These are phyloP conservation scores for Stagonosporopsis rhizophila DNA, from an alignment of 2,329 filamentous ascomycete species.

Conservation along the genomic window DNA sequence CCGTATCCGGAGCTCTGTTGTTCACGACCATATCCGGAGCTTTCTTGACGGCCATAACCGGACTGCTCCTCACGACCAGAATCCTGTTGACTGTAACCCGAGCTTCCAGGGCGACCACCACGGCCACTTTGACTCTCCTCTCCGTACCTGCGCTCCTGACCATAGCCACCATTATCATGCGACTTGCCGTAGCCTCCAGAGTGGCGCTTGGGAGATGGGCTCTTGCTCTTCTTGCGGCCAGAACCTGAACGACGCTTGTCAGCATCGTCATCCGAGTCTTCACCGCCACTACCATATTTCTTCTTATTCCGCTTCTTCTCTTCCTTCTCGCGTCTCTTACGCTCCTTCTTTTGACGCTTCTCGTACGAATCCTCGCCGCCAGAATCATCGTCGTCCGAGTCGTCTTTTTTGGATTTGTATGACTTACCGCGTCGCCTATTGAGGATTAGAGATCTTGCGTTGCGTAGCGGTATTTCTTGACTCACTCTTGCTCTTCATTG, in stretches of 20 bases:
- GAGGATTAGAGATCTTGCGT: conserved; percentile 18
- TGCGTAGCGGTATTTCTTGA: conserved; percentile 1
- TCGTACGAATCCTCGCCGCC: conserved; percentile 39
- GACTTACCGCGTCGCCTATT: conserved; percentile 46
- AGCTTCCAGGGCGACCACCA: no score
- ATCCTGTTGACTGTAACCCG: no score
- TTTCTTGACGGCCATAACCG: no score
- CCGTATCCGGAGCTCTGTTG: no score
- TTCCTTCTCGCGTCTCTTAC: conserved; percentile 36
- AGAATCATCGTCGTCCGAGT: conserved; percentile 47
- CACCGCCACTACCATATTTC: conserved; percentile 45
- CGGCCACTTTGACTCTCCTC: conserved; percentile 21
- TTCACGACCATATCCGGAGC: conserved; percentile 15
- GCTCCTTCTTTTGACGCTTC: conserved; percentile 21
- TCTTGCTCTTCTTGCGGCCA: conserved; percentile 27
- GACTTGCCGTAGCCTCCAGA: conserved; percentile 26
- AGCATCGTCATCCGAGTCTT: conserved; percentile 34
- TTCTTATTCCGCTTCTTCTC: conserved; percentile 50
- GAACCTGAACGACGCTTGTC: conserved; percentile 34
- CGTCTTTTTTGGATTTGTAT: conserved; percentile 48
- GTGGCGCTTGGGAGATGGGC: conserved; percentile 27
- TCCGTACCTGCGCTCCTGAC: conserved; percentile 32
- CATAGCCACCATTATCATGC: conserved; percentile 20
- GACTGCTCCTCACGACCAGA: no score
- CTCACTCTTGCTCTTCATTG: conserved; percentile 51